phyloP scores from a whole-genome alignment of 805 yeast genomes.

The Yarrowia sp. region DNA sequence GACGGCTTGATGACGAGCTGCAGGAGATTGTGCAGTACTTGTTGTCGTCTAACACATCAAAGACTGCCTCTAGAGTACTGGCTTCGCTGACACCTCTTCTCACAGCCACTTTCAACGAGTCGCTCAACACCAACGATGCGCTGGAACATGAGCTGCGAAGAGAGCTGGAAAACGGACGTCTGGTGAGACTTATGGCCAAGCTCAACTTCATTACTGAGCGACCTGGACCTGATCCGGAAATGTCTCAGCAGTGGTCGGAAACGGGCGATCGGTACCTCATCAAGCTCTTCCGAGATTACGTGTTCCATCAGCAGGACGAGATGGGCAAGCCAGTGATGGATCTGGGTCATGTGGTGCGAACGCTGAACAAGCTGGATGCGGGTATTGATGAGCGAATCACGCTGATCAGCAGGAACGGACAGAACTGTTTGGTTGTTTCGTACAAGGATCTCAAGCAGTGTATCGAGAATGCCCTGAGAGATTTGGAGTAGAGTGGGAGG shows the following conservation, averaged over 20 bases:
- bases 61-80: conserved; percentile 27
- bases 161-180: conserved; percentile 85
- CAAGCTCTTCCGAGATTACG: conserved; percentile 74
- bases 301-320: conserved; percentile 81
- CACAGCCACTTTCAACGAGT: conserved; percentile 22
- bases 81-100: conserved; percentile 28
- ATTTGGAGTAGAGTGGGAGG: conserved; percentile 37
- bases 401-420: conserved; percentile 80
- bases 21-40: conserved; percentile 33
- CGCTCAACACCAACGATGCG: conserved; percentile 31
- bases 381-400: conserved; percentile 82
- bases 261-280: conserved; percentile 73
- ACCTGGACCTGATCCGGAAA: conserved; percentile 34
- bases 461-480: conserved; percentile 66
- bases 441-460: conserved; percentile 74
- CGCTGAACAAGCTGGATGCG: conserved; percentile 86
- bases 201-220: conserved; percentile 74
- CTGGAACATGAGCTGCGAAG: conserved; percentile 47
- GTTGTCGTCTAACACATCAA: conserved; percentile 23
- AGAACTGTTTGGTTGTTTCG: conserved; percentile 77
- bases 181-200: conserved; percentile 79
- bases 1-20: conserved; percentile 25
- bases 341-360: conserved; percentile 72
- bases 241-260: conserved; percentile 56
- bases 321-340: conserved; percentile 75